Conservation (phyloP, 164 flowering plant species). For the Magnolia changhungtana region DNA sequence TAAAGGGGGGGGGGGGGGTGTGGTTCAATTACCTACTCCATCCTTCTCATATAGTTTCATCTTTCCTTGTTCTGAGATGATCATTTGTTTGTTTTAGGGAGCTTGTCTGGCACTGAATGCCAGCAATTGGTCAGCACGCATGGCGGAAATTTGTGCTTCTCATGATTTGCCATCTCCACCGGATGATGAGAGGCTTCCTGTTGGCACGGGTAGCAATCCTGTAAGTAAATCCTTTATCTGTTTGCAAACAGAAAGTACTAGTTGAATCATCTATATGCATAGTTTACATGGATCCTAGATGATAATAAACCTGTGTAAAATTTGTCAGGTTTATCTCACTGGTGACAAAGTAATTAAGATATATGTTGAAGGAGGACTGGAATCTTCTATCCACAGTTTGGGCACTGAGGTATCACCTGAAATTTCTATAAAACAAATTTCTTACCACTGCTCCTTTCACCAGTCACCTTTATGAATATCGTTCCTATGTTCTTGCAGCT, state of each 20-base stretch:
- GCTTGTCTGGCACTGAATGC: slow-evolving; percentile 84
- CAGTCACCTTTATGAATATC: background rate
- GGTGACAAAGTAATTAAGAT: slow-evolving; percentile 67
- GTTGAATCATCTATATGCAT: background rate
- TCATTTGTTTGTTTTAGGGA: slow-evolving; percentile 45
- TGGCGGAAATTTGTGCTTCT: slow-evolving; percentile 55
- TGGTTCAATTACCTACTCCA: background rate
- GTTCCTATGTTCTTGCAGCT: slow-evolving; percentile 52
- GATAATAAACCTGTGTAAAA: background rate
- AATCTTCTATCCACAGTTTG: slow-evolving; percentile 64
- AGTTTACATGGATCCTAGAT: background rate
- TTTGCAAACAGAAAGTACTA: background rate
- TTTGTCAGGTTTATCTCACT: slow-evolving; percentile 66
- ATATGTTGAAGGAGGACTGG: slow-evolving; percentile 82
- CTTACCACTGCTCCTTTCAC: background rate
- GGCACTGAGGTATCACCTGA: slow-evolving; percentile 69
- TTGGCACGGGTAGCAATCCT: slow-evolving; percentile 98
- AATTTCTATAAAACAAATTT: background rate
- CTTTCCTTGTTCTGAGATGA: slow-evolving; percentile 14
- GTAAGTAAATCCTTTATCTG: slow-evolving; percentile 41
- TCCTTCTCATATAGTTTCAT: background rate
- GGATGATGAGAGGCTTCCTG: slow-evolving; percentile 79
- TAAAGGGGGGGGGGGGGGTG: no score
- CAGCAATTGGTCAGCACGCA: slow-evolving; percentile 57
- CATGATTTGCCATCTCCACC: slow-evolving; percentile 58